Evolutionary conservation across 495 filamentous ascomycete genomes (phyloP).

Genomic region (Lasiosphaeriaceae sp.): DNA sequence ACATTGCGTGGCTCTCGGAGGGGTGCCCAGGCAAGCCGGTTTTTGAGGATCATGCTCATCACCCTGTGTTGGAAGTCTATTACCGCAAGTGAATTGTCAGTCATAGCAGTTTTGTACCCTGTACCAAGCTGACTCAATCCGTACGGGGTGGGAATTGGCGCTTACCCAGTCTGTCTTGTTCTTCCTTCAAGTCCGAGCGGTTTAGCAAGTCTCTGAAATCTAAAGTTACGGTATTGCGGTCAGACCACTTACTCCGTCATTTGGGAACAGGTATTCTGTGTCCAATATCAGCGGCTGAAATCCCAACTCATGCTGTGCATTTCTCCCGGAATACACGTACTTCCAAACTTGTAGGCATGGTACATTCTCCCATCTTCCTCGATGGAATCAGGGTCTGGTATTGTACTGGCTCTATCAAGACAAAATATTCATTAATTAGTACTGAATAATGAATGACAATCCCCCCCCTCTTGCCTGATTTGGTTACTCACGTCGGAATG

Average conservation of each 20-base stretch:
- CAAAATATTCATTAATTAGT: no score
- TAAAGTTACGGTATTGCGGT: background rate
- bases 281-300: no score
- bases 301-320: background rate
- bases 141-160: no score
- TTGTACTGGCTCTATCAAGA: no score
- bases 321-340: conserved; percentile 12
- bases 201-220: background rate
- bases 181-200: conserved; percentile 25
- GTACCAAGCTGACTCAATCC: no score
- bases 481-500: no score
- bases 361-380: conserved; percentile 33
- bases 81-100: no score
- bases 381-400: background rate
- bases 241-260: conserved; percentile 21
- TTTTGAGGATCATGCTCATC: conserved; percentile 38
- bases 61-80: conserved; percentile 50
- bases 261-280: conserved; percentile 28
- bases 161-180: conserved; percentile 44
- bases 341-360: conserved; percentile 35
- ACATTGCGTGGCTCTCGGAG: conserved; percentile 35
- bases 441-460: no score
- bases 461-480: no score
- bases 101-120: no score
- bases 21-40: conserved; percentile 38